Base-by-base conservation (phyloP, 345 rosid species). In the Pseudoturritis turrita region DNA sequence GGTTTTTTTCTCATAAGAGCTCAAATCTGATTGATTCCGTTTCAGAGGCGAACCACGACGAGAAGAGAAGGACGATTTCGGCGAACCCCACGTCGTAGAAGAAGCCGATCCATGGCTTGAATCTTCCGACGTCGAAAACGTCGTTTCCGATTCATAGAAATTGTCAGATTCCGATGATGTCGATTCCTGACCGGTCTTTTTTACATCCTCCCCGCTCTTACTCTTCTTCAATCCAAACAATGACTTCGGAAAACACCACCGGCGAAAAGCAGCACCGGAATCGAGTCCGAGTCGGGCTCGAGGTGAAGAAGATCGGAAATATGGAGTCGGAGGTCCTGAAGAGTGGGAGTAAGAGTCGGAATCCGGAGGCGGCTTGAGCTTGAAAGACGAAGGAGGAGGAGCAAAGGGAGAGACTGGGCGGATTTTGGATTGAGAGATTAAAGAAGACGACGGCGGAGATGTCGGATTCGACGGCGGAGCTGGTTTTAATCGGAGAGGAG, bases 401-500 rank as follows among this genome's bases (percentile, higher is more conserved):
- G 57, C 79, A n/a, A 75, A 75, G 2, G 74, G 70, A 43, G 79
- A 75, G 40, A 2, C 36, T 8, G 64, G 28, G 10, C 74, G 70
- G 47, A 18, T 33, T 29, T 11, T 47, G 33, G 52, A 47, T 1
- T 46, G 57, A 6, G 57, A 46, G 31, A 29, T 8, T 11, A 25
- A 41, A 8, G 68, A 25, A 4, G 67, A 19, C 0, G 36, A 21
- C 18, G 74, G 18, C 31, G 64, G 19, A 18, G 62, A 41, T 40
- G 51, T 5, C 26, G 12, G 12, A 14, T 21, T 47, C 7, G 64
- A 46, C 53, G 69, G 65, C 45, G 71, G 53, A 6, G 71, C 70
- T 4, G 87, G 80, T 22, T 73, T 77, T 4, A 50, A 49, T 1
- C 66, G 58, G 14, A 80, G 72, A 3, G 80, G 78, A 25, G 67